Conservation (phyloP, 495 filamentous ascomycete species). For the Hypoxylon rickii region DNA sequence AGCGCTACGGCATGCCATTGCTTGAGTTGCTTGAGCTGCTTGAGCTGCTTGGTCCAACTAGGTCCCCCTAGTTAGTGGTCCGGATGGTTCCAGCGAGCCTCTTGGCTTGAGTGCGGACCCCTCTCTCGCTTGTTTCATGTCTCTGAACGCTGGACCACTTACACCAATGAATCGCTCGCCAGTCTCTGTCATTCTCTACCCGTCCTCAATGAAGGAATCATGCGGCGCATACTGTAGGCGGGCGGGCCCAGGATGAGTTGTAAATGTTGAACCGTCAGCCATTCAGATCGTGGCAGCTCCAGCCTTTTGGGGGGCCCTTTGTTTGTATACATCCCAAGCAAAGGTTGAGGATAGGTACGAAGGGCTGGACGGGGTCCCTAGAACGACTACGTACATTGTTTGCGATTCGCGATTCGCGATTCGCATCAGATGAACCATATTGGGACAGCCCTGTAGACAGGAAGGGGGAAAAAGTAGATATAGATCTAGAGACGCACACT, state of each 20-base stretch:
- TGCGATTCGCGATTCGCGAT: constrained; percentile 10
- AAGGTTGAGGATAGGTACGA: constrained; percentile 22
- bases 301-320: constrained; percentile 24
- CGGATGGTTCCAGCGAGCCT: constrained; percentile 19
- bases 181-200: constrained; percentile 25
- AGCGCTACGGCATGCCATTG: constrained; percentile 7
- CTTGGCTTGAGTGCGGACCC: constrained; percentile 24
- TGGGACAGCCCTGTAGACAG: constrained; percentile 22
- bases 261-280: constrained; percentile 28
- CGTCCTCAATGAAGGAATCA: constrained; percentile 26
- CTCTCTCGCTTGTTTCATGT: constrained; percentile 35
- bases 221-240: constrained; percentile 37
- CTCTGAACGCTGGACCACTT: constrained; percentile 31
- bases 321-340: constrained; percentile 30
- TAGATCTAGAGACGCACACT: constrained; percentile 33
- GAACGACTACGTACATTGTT: neutral
- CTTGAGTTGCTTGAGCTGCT: constrained; percentile 3
- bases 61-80: constrained; percentile 10
- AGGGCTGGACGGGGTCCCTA: constrained; percentile 25
- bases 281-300: constrained; percentile 30
- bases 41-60: constrained; percentile 9
- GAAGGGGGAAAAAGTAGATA: constrained; percentile 32
- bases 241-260: constrained; percentile 32
- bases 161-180: constrained; percentile 30
- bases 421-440: constrained; percentile 29